These are phyloP conservation scores for Termitomyces bulborhizus DNA, from an alignment of 768 basidiomycete genomes.

Conservation along the genomic window DNA sequence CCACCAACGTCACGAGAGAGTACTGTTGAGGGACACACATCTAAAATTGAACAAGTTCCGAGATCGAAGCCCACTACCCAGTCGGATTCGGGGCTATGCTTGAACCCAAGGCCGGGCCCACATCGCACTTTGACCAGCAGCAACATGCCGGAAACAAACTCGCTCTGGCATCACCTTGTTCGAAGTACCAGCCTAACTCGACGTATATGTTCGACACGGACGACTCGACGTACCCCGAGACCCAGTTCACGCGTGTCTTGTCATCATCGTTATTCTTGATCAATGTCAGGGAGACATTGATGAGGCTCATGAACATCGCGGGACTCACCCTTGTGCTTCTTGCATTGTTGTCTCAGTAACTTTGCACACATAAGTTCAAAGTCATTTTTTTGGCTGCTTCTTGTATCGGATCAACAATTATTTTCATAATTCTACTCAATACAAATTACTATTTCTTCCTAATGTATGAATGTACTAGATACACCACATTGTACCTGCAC, in stretches of 20 bases:
- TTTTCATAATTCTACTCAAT: background rate
- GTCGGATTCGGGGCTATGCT: background rate
- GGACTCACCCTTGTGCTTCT: conserved; percentile 12
- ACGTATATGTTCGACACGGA: no score
- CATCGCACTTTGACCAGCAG: conserved; percentile 4
- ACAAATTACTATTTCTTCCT: no score
- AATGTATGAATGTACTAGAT: no score
- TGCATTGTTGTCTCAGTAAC: conserved; percentile 8
- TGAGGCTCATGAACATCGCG: conserved; percentile 10
- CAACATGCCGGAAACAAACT: background rate
- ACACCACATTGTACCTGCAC: no score
- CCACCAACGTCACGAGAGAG: background rate
- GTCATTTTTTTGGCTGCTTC: background rate
- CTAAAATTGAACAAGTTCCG: background rate
- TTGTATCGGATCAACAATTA: background rate
- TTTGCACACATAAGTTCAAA: no score
- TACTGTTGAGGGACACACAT: background rate
- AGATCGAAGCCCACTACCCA: no score
- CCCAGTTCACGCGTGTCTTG: conserved; percentile 4
- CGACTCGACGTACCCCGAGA: conserved; percentile 4
- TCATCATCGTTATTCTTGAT: conserved; percentile 5
- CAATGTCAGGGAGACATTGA: conserved; percentile 5
- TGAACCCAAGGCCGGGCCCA: background rate
- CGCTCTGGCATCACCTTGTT: background rate
- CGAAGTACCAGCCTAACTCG: no score